These are phyloP conservation scores for Amanita jacksonii DNA, from an alignment of 768 basidiomycete genomes.

Conservation along the genomic window DNA sequence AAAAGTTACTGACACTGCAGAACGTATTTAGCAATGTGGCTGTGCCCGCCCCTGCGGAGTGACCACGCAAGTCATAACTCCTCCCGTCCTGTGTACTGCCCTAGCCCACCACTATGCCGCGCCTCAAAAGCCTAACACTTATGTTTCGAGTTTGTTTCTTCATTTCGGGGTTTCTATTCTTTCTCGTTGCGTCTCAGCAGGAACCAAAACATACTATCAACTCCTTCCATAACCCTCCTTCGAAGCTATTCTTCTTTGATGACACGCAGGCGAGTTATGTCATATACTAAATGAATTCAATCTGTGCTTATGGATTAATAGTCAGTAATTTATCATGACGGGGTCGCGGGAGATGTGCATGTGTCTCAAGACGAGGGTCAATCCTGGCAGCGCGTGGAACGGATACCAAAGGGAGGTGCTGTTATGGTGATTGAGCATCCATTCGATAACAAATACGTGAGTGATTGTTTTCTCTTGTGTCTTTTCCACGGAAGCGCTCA, in stretches of 20 bases:
- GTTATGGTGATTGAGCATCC: conserved; percentile 81
- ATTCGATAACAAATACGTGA: conserved; percentile 65
- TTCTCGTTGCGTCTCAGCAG: conserved; percentile 16
- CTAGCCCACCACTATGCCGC: background rate
- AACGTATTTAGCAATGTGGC: too few relatives aligned
- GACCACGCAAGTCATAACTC: too few relatives aligned
- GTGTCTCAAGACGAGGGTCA: conserved; percentile 88
- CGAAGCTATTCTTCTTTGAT: conserved; percentile 83
- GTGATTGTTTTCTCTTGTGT: conserved; percentile 10
- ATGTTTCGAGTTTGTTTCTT: conserved; percentile 14
- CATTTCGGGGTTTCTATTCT: conserved; percentile 11
- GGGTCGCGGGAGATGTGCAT: conserved; percentile 53
- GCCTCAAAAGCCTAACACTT: background rate
- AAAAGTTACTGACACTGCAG: too few relatives aligned
- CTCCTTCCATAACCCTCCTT: conserved; percentile 64
- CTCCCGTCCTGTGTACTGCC: too few relatives aligned
- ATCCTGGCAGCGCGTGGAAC: conserved; percentile 40
- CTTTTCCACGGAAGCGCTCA: background rate
- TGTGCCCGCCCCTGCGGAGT: too few relatives aligned
- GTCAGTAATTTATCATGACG: conserved; percentile 76
- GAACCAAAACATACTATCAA: conserved; percentile 39
- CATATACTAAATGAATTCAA: conserved; percentile 1
- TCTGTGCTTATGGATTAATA: conserved; percentile 11
- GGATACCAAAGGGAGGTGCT: conserved; percentile 47
- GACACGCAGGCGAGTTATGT: conserved; percentile 67